Conservation (phyloP, 2,329 filamentous ascomycete genomes). For the Ascochyta viciae-villosae region DNA sequence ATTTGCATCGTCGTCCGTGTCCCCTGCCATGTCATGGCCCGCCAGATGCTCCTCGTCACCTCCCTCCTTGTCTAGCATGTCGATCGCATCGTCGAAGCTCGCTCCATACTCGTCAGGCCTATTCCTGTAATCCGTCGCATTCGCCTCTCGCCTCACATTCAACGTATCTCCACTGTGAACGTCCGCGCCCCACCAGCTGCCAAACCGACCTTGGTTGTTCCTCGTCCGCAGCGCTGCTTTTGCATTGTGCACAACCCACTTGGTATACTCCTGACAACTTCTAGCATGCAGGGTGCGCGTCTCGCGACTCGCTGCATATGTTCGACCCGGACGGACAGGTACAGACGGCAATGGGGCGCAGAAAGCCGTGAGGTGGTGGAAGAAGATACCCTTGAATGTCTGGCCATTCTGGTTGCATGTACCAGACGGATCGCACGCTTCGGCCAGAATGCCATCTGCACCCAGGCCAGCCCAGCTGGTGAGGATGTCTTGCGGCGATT, state of each 20-base stretch:
- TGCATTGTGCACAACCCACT: constrained; percentile 83
- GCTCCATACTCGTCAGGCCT: neutral
- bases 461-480: constrained; percentile 75
- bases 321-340: constrained; percentile 55
- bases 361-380: constrained; percentile 83
- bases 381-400: constrained; percentile 94
- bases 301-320: constrained; percentile 47
- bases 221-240: constrained; percentile 74
- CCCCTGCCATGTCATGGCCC: constrained; percentile 9
- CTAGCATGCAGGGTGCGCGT: constrained; percentile 57
- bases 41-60: constrained; percentile 11
- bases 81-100: constrained; percentile 22
- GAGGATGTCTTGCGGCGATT: neutral
- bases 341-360: constrained; percentile 68
- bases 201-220: constrained; percentile 73
- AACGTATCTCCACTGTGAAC: neutral
- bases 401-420: constrained; percentile 83
- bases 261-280: constrained; percentile 70
- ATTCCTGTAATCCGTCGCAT: constrained; percentile 26
- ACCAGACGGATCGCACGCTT: constrained; percentile 77
- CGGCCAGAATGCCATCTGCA: constrained; percentile 80
- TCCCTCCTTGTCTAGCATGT: constrained; percentile 39
- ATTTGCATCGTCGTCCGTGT: neutral
- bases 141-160: neutral
- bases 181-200: constrained; percentile 79